phyloP scores from a whole-genome alignment of 192 early-diverging fungal species.

The Coemansia sp. region DNA sequence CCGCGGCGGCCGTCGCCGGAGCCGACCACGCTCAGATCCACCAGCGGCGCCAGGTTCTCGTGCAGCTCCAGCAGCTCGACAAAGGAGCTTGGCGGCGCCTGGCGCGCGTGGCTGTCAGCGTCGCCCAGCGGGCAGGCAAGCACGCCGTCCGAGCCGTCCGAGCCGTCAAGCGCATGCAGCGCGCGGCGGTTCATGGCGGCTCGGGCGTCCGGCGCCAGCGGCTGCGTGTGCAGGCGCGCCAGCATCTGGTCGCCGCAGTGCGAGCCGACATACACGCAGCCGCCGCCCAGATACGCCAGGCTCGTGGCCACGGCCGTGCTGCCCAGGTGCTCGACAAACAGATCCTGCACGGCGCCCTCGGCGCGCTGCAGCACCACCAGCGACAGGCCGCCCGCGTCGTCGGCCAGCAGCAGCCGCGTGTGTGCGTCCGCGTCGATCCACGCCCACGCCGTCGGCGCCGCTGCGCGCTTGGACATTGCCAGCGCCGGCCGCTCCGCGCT shows the following conservation, averaged over 20 bases:
- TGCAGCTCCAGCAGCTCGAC: slow-evolving; percentile 61
- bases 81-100: slow-evolving; percentile 33
- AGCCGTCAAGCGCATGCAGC: background rate
- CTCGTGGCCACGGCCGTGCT: slow-evolving; percentile 54
- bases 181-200: background rate
- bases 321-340: slow-evolving; percentile 50
- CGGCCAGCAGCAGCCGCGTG: slow-evolving; percentile 65
- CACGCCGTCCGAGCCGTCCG: background rate
- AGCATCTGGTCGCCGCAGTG: slow-evolving; percentile 81
- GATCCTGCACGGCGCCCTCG: slow-evolving; percentile 7
- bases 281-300: slow-evolving; percentile 65
- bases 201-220: slow-evolving; percentile 12
- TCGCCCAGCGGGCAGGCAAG: slow-evolving; percentile 10
- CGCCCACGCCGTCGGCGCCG: slow-evolving; percentile 54
- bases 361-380: slow-evolving; percentile 6
- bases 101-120: background rate
- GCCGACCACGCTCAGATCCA: slow-evolving; percentile 83
- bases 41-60: slow-evolving; percentile 76
- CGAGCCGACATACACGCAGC: slow-evolving; percentile 78
- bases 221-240: slow-evolving; percentile 55
- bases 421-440: slow-evolving; percentile 52
- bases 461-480: slow-evolving; percentile 11
- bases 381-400: slow-evolving; percentile 61
- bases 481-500: background rate
- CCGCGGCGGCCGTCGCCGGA: slow-evolving; percentile 37